These are phyloP conservation scores for Aspergillus hortae DNA, from an alignment of 2,329 filamentous ascomycete species.

Conservation along the genomic window DNA sequence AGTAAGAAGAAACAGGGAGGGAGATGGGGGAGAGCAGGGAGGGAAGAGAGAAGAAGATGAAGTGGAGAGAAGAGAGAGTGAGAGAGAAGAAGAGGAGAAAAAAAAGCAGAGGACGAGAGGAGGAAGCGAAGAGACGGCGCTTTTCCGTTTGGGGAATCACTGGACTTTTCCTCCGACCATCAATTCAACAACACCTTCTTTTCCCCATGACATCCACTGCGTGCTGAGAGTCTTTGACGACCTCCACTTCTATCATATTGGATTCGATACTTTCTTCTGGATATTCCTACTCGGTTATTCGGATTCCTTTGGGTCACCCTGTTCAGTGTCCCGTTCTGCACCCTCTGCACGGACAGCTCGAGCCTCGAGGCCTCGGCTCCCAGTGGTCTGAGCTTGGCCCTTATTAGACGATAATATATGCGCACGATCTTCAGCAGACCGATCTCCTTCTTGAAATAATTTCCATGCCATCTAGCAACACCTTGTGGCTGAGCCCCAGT, in stretches of 20 bases:
- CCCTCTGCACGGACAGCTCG: not conserved
- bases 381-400: constrained; percentile 4
- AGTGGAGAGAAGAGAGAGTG: constrained; percentile 8
- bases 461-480: no score
- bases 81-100: constrained; percentile 3
- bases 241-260: not conserved
- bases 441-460: not conserved
- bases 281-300: not conserved
- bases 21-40: constrained; percentile 15
- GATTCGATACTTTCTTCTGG: not conserved
- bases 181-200: not conserved
- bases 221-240: not conserved
- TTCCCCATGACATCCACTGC: not conserved
- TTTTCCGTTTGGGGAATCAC: constrained; percentile 20
- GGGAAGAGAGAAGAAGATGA: constrained; percentile 10
- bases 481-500: not conserved
- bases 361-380: constrained; percentile 1
- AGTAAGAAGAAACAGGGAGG: constrained; percentile 16
- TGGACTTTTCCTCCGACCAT: constrained; percentile 9
- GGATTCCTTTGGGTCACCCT: not conserved
- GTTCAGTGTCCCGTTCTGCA: no score
- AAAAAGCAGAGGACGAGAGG: constrained; percentile 9
- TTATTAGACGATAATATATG: constrained; percentile 7
- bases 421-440: constrained; percentile 3
- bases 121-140: constrained; percentile 15